Percentiles rank a stretch among this genome's conserved stretches.
These are phyloP conservation scores for Ophiostoma himal-ulmi DNA, from an alignment of 2,329 filamentous ascomycete species.

Conservation along the genomic window DNA sequence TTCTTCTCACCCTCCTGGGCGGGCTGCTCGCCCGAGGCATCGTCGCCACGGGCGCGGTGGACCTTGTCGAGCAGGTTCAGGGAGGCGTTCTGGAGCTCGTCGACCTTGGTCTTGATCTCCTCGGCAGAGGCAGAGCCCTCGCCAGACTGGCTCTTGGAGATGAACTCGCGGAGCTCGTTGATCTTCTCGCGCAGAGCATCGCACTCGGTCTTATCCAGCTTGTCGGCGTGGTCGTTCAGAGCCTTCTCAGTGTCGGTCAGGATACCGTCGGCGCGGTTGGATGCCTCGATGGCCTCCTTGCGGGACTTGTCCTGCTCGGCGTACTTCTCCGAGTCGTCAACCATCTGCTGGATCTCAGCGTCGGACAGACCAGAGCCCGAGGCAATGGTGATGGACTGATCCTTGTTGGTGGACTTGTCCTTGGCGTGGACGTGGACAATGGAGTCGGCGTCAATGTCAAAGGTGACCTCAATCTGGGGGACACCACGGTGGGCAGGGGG, in stretches of 20 bases:
- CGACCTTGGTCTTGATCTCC: slow-evolving; percentile 97
- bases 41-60: slow-evolving; percentile 81
- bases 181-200: slow-evolving; percentile 95
- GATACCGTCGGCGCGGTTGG: slow-evolving; percentile 95
- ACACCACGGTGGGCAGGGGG: slow-evolving; percentile 96
- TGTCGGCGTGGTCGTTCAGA: slow-evolving; percentile 92
- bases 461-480: slow-evolving; percentile 97
- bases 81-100: slow-evolving; percentile 92
- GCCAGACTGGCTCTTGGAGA: slow-evolving; percentile 89
- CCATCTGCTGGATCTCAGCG: slow-evolving; percentile 92
- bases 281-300: slow-evolving; percentile 89
- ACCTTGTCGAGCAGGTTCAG: slow-evolving; percentile 99
- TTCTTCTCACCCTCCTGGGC: slow-evolving; percentile 68
- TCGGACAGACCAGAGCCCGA: slow-evolving; percentile 96
- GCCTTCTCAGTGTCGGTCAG: slow-evolving; percentile 98
- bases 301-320: slow-evolving; percentile 93
- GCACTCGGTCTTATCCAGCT: slow-evolving; percentile 92
- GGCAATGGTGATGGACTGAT: slow-evolving; percentile 99
- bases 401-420: slow-evolving; percentile 97
- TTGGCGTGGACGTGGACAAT: slow-evolving; percentile 98
- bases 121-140: slow-evolving; percentile 80
- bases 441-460: slow-evolving; percentile 97
- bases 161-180: slow-evolving; percentile 72
- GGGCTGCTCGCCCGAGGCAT: slow-evolving; percentile 43
- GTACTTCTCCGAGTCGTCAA: slow-evolving; percentile 95